Conservation (phyloP, 768 basidiomycete genomes). For the Boletus subparvulus region DNA sequence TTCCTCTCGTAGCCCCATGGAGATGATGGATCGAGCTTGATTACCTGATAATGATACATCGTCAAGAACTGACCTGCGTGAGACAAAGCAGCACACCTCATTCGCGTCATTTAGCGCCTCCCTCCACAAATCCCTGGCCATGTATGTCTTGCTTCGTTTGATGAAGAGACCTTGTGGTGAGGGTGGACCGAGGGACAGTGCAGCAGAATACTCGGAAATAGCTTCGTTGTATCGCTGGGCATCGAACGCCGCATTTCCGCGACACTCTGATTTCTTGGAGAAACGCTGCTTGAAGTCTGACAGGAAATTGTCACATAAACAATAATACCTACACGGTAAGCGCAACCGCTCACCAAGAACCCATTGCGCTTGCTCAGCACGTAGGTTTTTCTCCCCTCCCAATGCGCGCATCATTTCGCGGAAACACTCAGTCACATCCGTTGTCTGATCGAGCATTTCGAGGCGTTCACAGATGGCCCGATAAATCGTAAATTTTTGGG, state of each 20-base stretch:
- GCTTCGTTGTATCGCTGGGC: not conserved
- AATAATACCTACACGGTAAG: not conserved
- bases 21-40: constrained; percentile 8
- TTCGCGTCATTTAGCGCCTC: constrained; percentile 11
- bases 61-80: not conserved
- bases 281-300: not conserved
- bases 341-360: not conserved
- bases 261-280: not conserved
- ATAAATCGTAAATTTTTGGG: not conserved
- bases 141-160: constrained; percentile 7
- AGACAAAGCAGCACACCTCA: not conserved
- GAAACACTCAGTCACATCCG: constrained; percentile 1
- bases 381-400: not conserved
- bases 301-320: not conserved
- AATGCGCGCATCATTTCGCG: not conserved
- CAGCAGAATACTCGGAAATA: constrained; percentile 4
- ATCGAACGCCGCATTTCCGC: not conserved
- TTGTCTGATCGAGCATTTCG: not conserved
- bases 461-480: constrained; percentile 5
- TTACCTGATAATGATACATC: not conserved
- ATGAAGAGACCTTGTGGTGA: not conserved
- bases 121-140: not conserved
- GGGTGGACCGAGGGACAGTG: not conserved
- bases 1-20: constrained; percentile 10
- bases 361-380: not conserved